Evolutionary conservation across 2,329 filamentous ascomycete species (phyloP), one percentile per base, ranked within the genome.

Genomic region (Tolypocladium guangdongense): DNA sequence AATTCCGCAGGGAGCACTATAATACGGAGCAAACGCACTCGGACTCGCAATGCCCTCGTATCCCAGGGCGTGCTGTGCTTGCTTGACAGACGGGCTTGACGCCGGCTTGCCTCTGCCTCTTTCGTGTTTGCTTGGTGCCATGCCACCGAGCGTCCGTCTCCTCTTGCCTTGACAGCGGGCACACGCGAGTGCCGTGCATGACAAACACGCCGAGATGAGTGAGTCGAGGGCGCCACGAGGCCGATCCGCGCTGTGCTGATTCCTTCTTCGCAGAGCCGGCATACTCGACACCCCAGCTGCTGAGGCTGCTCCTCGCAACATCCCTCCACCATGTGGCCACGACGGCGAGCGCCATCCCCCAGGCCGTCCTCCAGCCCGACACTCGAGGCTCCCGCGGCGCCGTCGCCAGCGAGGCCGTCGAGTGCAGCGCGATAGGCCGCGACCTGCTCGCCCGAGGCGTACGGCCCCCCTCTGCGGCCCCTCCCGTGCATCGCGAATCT

Each of bases 351-450:
- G 53, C 51, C 45, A 49, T 60, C 6, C 58, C 59, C 11, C 59
- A 60, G 50, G 32, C 60, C 52, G 51, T 66, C 55, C 58, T 68
- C 14, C 50, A 55, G 7, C 59, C 58, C 32, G 48, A 53, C 1
- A 6, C 49, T 6, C 52, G 30, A 32, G 63, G 63, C n/a, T 60
- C 55, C 14, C 60, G 58, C 22, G 87, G 87, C 27, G 87, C 85
- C 36, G 83, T 90, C 22, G 84, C 87, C 14, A 86, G 83, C 52
- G 86, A 90, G 66, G 83, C 78, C 60, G 67, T 73, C 3, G 78
- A 87, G 57, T 91, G 87, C 64, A 89, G 84, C 56, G 66, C 75
- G 35, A 84, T 89, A 60, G 87, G 87, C 2, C 78, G 80, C 30
- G 76, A 86, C 45, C 72, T 88, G 20, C 67, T 90, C 32, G 67